A percentile compares a stretch with the other conserved stretches of the same genome.
These are phyloP conservation scores for Byssoonygena ceratinophila DNA, from an alignment of 2,329 filamentous ascomycete genomes.

Conservation along the genomic window DNA sequence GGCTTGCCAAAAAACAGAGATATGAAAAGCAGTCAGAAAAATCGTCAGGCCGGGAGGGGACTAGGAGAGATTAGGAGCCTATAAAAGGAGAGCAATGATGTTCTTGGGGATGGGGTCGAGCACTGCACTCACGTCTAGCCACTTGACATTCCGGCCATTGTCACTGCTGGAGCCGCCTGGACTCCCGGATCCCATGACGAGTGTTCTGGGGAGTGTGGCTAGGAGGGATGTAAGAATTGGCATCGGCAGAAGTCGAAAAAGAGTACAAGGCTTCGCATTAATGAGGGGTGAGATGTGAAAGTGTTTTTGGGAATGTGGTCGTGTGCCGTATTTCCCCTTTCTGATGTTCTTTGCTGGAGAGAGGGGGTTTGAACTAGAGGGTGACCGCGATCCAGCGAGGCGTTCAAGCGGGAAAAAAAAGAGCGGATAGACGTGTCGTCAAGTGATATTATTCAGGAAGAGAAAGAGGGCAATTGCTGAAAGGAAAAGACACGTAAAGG, in stretches of 20 bases:
- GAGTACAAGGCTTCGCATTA: conserved; percentile 1
- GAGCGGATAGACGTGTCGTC: not conserved
- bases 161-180: conserved; percentile 2
- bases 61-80: conserved; percentile 1
- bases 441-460: not conserved
- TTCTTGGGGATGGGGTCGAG: too few species aligned
- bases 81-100: not conserved
- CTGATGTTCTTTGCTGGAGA: not conserved
- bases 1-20: not conserved
- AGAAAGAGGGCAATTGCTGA: not conserved
- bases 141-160: conserved; percentile 28
- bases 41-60: not conserved
- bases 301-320: not conserved
- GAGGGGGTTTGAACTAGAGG: too few species aligned
- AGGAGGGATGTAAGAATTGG: conserved; percentile 3
- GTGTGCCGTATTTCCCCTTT: not conserved
- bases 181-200: not conserved
- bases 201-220: not conserved
- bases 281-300: not conserved
- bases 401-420: not conserved
- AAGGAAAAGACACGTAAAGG: not conserved
- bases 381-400: not conserved
- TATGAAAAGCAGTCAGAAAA: too few species aligned
- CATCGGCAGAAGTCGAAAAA: conserved; percentile 7
- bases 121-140: conserved; percentile 30